These are phyloP conservation scores for Trypanosoma grayi DNA, from an alignment of 208 protist genomes.

Conservation along the genomic window DNA sequence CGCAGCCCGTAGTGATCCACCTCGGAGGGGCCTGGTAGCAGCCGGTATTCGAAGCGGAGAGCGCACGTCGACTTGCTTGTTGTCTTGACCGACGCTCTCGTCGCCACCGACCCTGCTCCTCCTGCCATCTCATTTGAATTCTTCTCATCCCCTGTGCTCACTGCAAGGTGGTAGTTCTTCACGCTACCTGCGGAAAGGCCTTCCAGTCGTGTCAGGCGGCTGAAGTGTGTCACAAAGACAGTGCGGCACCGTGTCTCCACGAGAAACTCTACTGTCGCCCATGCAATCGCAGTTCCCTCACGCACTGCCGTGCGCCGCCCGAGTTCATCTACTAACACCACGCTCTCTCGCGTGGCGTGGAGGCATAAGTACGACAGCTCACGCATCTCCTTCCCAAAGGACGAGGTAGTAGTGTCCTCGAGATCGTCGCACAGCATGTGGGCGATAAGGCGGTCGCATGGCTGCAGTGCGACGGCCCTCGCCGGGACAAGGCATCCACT, in stretches of 20 bases:
- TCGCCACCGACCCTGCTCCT: too few species aligned
- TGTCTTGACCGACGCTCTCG: too few species aligned
- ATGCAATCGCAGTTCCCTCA: constrained; percentile 95
- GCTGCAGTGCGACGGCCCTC: constrained; percentile 40
- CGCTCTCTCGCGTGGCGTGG: constrained; percentile 81
- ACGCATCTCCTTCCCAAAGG: constrained; percentile 68
- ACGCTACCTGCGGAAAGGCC: constrained; percentile 12
- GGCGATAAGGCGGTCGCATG: constrained; percentile 69
- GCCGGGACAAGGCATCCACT: constrained; percentile 92
- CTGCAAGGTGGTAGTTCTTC: constrained; percentile 53
- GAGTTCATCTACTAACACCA: constrained; percentile 98
- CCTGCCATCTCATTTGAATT: background rate
- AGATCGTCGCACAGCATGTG: constrained; percentile 84
- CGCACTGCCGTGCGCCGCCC: constrained; percentile 94
- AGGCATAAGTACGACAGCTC: constrained; percentile 75
- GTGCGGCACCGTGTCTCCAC: constrained; percentile 20
- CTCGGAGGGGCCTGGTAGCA: constrained; percentile 50
- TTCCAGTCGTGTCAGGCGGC: constrained; percentile 27
- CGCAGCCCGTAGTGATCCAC: constrained; percentile 61
- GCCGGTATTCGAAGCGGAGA: constrained; percentile 27
- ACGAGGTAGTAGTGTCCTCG: constrained; percentile 52
- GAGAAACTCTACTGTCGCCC: constrained; percentile 87
- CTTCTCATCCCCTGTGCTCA: constrained; percentile 4
- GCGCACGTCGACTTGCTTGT: background rate
- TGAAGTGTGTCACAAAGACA: constrained; percentile 45